Evolutionary conservation across 495 filamentous ascomycete genomes (phyloP), one percentile per base, ranked within the genome.

Genomic region (Symbiotaphrina buchneri): DNA sequence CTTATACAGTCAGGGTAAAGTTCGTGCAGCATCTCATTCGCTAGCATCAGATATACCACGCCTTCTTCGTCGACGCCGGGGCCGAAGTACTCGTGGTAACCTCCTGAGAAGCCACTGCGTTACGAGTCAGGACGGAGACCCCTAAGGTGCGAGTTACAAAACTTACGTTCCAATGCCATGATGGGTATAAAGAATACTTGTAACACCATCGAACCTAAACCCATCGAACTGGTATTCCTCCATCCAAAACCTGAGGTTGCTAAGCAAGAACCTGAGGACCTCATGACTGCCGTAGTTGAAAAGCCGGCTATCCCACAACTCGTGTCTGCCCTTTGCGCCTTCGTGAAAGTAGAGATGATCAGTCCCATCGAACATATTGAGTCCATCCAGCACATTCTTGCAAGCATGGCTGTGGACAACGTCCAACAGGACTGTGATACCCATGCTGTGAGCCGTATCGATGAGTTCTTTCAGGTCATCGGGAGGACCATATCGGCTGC

Each of bases 161-260:
- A 78, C 81, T 58, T 59, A 93, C 83, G 80, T 85, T 65, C 90
- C 87, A 53, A 97, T 94, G 21, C 87, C 87, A 48, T 97, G 87
- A 48, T 97, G 85, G 8, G 55, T 55, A 47, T 97, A 97, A 35
- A 97, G 72, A 76, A 97, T 97, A 48, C 83, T 93, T 10, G 87
- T 95, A 21, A 97, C 87, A 37, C 87, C 87, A 46, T 97, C 87
- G 46, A 97, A 97, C 27, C 87, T 66, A 63, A 95, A 97, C 14
- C 87, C 87, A 47, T 95, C 87, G 48, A 97, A 94, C 29, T 65
- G 49, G 45, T 94, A 97, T 47, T 94, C 85, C 34, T 97, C 87
- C 85, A 97, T 94, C 78, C 90, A 97, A 58, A 92, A 97, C 16
- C 90, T 67, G 35, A 97, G 59, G 49, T 97, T 97, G 51, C 81